Evolutionary conservation across 2,329 filamentous ascomycete species (phyloP).

Genomic region (Coniella lustricola): DNA sequence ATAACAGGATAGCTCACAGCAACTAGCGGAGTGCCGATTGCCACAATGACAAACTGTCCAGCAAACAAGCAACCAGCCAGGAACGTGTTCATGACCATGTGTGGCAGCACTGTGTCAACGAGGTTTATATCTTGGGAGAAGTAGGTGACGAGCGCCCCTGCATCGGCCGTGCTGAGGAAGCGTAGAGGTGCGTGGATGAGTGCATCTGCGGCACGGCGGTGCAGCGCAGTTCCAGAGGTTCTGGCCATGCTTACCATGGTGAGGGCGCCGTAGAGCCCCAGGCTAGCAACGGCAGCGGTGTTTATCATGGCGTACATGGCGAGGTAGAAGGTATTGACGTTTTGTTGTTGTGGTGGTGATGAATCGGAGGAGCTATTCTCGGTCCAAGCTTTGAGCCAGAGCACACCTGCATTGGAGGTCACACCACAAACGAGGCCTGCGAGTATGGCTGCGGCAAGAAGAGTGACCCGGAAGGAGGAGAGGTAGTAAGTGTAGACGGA

Average conservation of each 20-base stretch:
- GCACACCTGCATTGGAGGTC: constrained; percentile 6
- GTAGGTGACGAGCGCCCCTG: constrained; percentile 21
- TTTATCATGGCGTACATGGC: constrained; percentile 25
- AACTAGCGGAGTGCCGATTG: constrained; percentile 25
- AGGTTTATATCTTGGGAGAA: constrained; percentile 23
- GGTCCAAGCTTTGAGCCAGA: constrained; percentile 17
- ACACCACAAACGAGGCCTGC: constrained; percentile 1
- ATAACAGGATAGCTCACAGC: constrained; percentile 33
- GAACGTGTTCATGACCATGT: constrained; percentile 17
- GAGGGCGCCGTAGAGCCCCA: constrained; percentile 19
- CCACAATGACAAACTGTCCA: constrained; percentile 34
- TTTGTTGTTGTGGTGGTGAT: not conserved
- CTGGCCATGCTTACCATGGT: constrained; percentile 19
- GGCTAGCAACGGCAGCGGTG: constrained; percentile 12
- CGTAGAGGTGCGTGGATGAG: constrained; percentile 27
- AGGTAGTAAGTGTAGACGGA: constrained; percentile 10
- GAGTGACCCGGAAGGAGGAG: constrained; percentile 3
- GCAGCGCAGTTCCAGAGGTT: constrained; percentile 21
- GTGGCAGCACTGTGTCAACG: constrained; percentile 18
- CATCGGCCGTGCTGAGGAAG: constrained; percentile 20
- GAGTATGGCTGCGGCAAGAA: constrained; percentile 2
- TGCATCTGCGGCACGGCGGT: constrained; percentile 24
- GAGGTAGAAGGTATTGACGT: constrained; percentile 23
- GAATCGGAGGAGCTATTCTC: constrained; percentile 10
- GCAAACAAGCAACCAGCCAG: constrained; percentile 19